Conservation (phyloP, 768 basidiomycete genomes). For the Tylopilus felleus region DNA sequence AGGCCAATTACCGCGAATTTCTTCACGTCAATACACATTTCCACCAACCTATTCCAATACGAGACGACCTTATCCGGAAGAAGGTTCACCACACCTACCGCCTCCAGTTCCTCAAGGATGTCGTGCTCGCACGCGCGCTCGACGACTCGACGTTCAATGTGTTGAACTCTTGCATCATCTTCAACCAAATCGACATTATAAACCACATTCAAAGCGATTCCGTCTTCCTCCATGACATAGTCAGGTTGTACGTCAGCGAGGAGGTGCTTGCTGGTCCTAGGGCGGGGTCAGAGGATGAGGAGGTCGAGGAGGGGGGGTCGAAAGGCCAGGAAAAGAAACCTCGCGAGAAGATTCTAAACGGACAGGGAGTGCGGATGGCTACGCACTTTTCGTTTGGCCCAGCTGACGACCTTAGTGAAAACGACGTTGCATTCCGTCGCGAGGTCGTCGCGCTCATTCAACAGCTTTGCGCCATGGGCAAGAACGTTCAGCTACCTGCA, state of each 20-base stretch:
- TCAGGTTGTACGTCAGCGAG: constrained; percentile 71
- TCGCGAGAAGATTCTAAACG: constrained; percentile 35
- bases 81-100: constrained; percentile 98
- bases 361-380: constrained; percentile 24
- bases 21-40: constrained; percentile 79
- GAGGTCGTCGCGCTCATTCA: constrained; percentile 88
- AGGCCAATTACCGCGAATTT: constrained; percentile 96
- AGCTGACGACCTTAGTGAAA: constrained; percentile 51
- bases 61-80: constrained; percentile 66
- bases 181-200: constrained; percentile 99
- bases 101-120: constrained; percentile 95
- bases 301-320: constrained; percentile 20
- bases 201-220: constrained; percentile 79
- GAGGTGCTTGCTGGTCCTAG: constrained; percentile 50
- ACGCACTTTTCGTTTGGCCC: constrained; percentile 53
- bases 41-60: constrained; percentile 84
- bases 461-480: constrained; percentile 92
- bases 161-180: constrained; percentile 95
- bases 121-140: constrained; percentile 89
- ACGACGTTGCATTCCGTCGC: constrained; percentile 54
- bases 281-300: constrained; percentile 28
- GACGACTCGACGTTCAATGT: constrained; percentile 98
- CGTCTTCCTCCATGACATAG: constrained; percentile 72
- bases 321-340: constrained; percentile 39
- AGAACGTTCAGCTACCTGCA: constrained; percentile 88